These are phyloP conservation scores for Tricholoma bakamatsutake DNA, from an alignment of 768 basidiomycete species.

Conservation along the genomic window DNA sequence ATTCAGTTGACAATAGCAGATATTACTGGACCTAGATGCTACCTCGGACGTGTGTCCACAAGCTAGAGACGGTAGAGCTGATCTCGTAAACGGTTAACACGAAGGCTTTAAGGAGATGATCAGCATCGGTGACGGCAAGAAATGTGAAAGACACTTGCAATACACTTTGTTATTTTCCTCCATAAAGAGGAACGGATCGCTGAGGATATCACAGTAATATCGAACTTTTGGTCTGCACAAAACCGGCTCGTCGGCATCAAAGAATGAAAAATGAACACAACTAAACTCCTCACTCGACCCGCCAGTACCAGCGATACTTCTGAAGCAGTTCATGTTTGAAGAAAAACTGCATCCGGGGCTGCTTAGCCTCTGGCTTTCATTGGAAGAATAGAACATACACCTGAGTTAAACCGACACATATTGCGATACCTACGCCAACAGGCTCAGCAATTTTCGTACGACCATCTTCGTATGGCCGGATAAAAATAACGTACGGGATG, in stretches of 20 bases:
- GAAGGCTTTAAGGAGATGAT: conserved; percentile 40
- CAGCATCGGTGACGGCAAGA: not conserved
- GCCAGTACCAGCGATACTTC: conserved; percentile 76
- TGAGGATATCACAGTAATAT: conserved; percentile 66
- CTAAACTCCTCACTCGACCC: conserved; percentile 31
- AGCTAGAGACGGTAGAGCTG: conserved; percentile 67
- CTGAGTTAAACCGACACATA: conserved; percentile 75
- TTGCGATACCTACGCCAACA: conserved; percentile 53
- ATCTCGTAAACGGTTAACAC: conserved; percentile 75
- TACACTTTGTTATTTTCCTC: conserved; percentile 67
- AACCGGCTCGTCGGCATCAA: not conserved
- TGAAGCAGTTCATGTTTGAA: conserved; percentile 64
- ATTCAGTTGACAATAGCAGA: not conserved
- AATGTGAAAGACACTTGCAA: conserved; percentile 28
- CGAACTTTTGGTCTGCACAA: conserved; percentile 60
- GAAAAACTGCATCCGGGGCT: conserved; percentile 47
- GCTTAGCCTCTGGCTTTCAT: conserved; percentile 23
- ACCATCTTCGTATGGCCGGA: not conserved
- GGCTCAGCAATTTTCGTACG: not conserved
- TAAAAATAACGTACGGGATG: conserved; percentile 22
- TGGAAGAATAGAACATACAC: conserved; percentile 31
- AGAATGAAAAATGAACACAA: not conserved
- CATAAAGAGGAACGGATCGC: conserved; percentile 74
- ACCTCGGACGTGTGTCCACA: conserved; percentile 73
- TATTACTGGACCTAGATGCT: not conserved